These are phyloP conservation scores for Phytophthora pistaciae DNA, from an alignment of 352 stramenopile species.

Conservation along the genomic window DNA sequence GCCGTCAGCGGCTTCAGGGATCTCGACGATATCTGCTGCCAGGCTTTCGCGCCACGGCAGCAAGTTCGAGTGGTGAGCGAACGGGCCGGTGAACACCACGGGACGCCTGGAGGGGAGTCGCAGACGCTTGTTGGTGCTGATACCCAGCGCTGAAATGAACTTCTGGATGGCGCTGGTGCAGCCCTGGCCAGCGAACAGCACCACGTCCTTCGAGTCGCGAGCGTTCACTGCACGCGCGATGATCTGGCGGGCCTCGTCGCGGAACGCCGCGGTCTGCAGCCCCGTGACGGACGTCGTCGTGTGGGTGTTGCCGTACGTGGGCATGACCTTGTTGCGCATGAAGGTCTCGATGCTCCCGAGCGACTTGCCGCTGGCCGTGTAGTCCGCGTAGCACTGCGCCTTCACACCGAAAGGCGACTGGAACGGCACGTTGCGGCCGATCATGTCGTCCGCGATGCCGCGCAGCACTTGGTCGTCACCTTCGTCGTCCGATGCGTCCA, in stretches of 20 bases:
- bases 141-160: conserved; percentile 74
- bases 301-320: conserved; percentile 98
- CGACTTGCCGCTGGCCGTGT: conserved; percentile 93
- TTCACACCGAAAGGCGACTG: conserved; percentile 72
- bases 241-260: conserved; percentile 96
- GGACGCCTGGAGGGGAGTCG: conserved; percentile 47
- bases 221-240: conserved; percentile 91
- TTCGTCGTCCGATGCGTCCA: conserved; percentile 20
- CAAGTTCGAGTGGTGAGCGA: conserved; percentile 98
- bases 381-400: conserved; percentile 95
- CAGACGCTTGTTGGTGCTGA: conserved; percentile 42
- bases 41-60: conserved; percentile 95
- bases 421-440: conserved; percentile 57
- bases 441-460: conserved; percentile 52
- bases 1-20: conserved; percentile 57
- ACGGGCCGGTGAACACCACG: conserved; percentile 94
- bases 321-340: conserved; percentile 88
- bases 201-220: conserved; percentile 90
- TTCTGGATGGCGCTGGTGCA: conserved; percentile 88
- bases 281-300: conserved; percentile 88
- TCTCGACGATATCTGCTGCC: conserved; percentile 76
- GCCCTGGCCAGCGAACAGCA: conserved; percentile 95
- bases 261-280: conserved; percentile 93
- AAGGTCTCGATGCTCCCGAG: conserved; percentile 93
- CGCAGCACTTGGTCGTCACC: conserved; percentile 38